phyloP scores from a whole-genome alignment of 345 rosid species.

The Lepidium sativum region DNA sequence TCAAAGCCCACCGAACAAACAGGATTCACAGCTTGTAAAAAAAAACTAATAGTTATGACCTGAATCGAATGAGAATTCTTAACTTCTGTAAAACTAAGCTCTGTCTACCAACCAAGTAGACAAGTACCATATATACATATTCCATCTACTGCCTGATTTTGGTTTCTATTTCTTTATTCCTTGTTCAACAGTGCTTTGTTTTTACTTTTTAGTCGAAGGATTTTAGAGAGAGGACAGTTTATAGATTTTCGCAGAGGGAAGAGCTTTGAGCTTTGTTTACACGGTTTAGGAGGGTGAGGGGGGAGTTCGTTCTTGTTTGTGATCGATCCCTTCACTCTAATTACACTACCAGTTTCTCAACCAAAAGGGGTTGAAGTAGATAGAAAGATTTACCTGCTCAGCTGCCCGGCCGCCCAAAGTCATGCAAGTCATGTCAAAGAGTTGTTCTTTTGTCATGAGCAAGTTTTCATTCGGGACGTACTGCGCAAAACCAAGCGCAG shows the following conservation, averaged over 20 bases:
- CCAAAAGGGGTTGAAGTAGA: not conserved
- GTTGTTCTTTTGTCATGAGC: slow-evolving; percentile 92
- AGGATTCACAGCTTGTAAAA: not conserved
- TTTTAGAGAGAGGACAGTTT: not conserved
- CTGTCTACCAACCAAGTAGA: not conserved
- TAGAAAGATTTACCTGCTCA: slow-evolving; percentile 56
- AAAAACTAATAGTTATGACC: not conserved
- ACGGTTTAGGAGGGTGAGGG: too few species aligned
- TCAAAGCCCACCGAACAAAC: not conserved
- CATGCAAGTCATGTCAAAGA: slow-evolving; percentile 96
- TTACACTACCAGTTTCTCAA: not conserved
- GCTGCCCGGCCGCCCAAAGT: slow-evolving; percentile 97
- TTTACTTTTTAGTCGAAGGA: not conserved
- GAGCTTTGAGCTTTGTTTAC: not conserved
- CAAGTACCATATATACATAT: not conserved
- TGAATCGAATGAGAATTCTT: not conserved
- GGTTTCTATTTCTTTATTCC: not conserved
- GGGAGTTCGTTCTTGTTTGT: not conserved
- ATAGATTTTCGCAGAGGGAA: not conserved
- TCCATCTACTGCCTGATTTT: not conserved
- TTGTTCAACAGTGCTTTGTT: not conserved
- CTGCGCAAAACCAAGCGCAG: slow-evolving; percentile 94
- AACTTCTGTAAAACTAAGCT: not conserved
- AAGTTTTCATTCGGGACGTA: slow-evolving; percentile 95
- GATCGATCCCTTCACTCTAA: not conserved